Conservation (phyloP, 2,329 filamentous ascomycete genomes). For the Penicillium sp. region DNA sequence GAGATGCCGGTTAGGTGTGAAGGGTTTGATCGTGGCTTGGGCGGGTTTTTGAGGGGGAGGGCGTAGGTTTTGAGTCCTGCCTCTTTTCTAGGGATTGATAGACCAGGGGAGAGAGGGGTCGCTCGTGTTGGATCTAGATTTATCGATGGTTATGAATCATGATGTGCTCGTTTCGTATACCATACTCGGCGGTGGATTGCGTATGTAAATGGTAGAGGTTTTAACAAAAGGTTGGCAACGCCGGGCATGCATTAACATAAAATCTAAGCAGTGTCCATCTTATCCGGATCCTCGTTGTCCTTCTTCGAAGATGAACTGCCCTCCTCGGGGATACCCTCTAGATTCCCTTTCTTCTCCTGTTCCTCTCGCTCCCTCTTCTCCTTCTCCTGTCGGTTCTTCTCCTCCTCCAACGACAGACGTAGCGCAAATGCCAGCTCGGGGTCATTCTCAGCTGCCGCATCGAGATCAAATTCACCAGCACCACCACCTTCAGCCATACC, state of each 20-base stretch:
- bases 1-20: constrained; percentile 98
- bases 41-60: constrained; percentile 73
- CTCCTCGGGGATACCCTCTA: constrained; percentile 84
- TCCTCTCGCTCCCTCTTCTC: constrained; percentile 76
- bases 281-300: constrained; percentile 67
- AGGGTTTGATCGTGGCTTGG: constrained; percentile 86
- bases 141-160: background rate
- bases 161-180: background rate
- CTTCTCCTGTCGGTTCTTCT: constrained; percentile 91
- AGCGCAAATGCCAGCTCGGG: constrained; percentile 92
- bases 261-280: constrained; percentile 84
- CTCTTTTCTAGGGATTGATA: constrained; percentile 2
- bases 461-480: constrained; percentile 68
- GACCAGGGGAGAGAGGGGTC: background rate
- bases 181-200: background rate
- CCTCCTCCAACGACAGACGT: constrained; percentile 97
- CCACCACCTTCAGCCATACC: constrained; percentile 58
- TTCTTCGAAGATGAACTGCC: constrained; percentile 68
- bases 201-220: constrained; percentile 16
- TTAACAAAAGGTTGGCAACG: constrained; percentile 30
- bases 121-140: background rate
- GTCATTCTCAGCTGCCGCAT: constrained; percentile 82
- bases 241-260: constrained; percentile 43
- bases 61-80: constrained; percentile 22
- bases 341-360: constrained; percentile 71